Evolutionary conservation across 2,329 filamentous ascomycete genomes (phyloP).

Genomic region (Raffaelea albimanens): DNA sequence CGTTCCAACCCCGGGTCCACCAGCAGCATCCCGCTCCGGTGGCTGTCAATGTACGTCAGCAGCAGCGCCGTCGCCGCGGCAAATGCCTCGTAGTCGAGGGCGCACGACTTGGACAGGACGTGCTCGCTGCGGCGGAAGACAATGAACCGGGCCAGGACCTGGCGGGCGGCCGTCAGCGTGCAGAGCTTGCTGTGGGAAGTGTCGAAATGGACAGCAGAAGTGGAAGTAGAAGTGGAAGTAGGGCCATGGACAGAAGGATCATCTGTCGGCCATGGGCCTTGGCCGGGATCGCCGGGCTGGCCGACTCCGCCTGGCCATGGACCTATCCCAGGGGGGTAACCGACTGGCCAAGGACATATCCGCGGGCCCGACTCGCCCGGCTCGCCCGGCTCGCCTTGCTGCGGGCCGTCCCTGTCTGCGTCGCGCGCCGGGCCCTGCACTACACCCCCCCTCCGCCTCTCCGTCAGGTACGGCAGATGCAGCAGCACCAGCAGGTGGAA

Average conservation of each 20-base stretch:
- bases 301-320: no score
- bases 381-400: no score
- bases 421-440: no score
- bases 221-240: not conserved
- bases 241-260: not conserved
- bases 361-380: no score
- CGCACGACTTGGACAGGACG: slow-evolving; percentile 17
- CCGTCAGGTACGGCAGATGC: slow-evolving; percentile 42
- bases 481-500: slow-evolving; percentile 38
- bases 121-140: slow-evolving; percentile 20
- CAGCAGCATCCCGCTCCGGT: no score
- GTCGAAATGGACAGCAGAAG: slow-evolving; percentile 25
- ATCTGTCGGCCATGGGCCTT: no score
- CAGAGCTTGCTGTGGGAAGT: slow-evolving; percentile 31
- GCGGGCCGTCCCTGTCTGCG: no score
- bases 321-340: no score
- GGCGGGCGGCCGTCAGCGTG: slow-evolving; percentile 26
- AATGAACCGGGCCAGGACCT: slow-evolving; percentile 26
- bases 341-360: no score
- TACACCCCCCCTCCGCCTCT: slow-evolving; percentile 12
- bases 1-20: no score
- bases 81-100: slow-evolving; percentile 26
- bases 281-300: no score
- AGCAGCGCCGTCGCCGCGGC: slow-evolving; percentile 26
- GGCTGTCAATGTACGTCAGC: slow-evolving; percentile 24